Base-by-base conservation (phyloP, 2,329 filamentous ascomycete species). In the Coleophoma cylindrospora region DNA sequence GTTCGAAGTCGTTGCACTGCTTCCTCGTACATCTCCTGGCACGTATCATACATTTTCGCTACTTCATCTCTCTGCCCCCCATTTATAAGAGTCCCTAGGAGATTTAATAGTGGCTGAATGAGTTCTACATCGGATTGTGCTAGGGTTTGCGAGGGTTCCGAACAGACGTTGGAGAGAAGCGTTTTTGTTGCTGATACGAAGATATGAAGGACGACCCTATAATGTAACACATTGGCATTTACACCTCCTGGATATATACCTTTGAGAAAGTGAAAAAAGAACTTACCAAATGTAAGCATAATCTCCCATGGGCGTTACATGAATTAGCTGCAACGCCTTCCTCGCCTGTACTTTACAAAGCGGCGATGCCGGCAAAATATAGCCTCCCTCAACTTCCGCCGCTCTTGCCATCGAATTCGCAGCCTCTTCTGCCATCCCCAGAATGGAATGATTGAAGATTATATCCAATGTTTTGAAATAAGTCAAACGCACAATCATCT, bases 381-480 rank as follows among this genome's bases (percentile, higher is more conserved):
- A 17, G 38, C 14, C 11, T 41, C 3, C 38, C 40, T 47, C 48
- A 32, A 54, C 54, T 3, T 19, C 19, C 19, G 19, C 19, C 19
- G 19, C 19, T 3, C 19, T 19, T 3, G n/a, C 51, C 27, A 22
- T 49, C 27, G 40, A 52, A 36, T 43, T 48, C 38, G 10, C 14
- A 11, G 17, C 38, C 19, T 13, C 17, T 41, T 19, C 13, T 17
- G 14, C 11, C 11, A 41, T 41, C 4, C 13, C 38, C 11, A 17
- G 14, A 50, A 27, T 40, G 41, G 10, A 51, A 49, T 37, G 60
- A 48, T 45, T 57, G 53, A 34, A 53, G 55, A 51, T 57, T 41
- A 54, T n/a, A 58, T 57, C 54, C 48, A 32, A 61, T 55, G 44
- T 54, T 47, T 62, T 50, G 41, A 64, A 48, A 45, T 64, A 64